Percentiles rank a stretch among this genome's conserved stretches.
phyloP scores from a whole-genome alignment of 2,329 filamentous ascomycete genomes.

The Thelonectria blattea region DNA sequence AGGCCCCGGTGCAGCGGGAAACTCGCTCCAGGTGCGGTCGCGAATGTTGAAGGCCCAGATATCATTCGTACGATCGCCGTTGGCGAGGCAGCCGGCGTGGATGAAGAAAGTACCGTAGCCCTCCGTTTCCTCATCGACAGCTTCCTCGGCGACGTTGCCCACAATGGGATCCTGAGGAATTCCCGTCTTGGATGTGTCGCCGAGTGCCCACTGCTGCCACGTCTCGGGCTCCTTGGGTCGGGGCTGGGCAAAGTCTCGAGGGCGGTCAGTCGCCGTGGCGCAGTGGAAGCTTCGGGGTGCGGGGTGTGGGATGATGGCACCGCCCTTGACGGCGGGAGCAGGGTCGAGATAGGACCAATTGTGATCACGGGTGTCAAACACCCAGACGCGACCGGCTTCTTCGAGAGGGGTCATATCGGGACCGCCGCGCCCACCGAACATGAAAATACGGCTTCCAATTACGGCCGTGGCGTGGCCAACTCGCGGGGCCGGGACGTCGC shows the following conservation, averaged over 20 bases:
- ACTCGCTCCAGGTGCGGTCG: conserved; percentile 68
- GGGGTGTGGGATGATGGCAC: conserved; percentile 54
- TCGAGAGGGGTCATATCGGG: conserved; percentile 72
- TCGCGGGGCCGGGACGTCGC: conserved; percentile 67
- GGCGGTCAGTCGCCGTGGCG: conserved; percentile 62
- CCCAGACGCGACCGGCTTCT: conserved; percentile 77
- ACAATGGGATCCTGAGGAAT: conserved; percentile 66
- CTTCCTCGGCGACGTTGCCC: conserved; percentile 61
- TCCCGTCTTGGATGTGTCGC: conserved; percentile 59
- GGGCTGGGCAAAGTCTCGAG: conserved; percentile 54
- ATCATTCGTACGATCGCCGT: conserved; percentile 67
- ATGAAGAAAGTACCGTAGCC: conserved; percentile 74
- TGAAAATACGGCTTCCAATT: conserved; percentile 73
- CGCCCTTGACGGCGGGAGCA: conserved; percentile 50
- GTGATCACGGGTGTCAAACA: conserved; percentile 69
- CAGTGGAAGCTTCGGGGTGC: conserved; percentile 75
- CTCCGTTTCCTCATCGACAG: conserved; percentile 65
- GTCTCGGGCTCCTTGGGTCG: conserved; percentile 48
- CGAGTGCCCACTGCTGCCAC: conserved; percentile 63
- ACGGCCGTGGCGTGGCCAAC: conserved; percentile 75
- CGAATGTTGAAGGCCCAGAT: conserved; percentile 79
- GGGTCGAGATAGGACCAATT: conserved; percentile 72
- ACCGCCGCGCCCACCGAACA: conserved; percentile 82
- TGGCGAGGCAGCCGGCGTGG: conserved; percentile 75
- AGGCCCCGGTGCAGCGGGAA: conserved; percentile 70